Base-by-base conservation (phyloP, 257 asterid species). In the Dorcoceras hygrometricum region DNA sequence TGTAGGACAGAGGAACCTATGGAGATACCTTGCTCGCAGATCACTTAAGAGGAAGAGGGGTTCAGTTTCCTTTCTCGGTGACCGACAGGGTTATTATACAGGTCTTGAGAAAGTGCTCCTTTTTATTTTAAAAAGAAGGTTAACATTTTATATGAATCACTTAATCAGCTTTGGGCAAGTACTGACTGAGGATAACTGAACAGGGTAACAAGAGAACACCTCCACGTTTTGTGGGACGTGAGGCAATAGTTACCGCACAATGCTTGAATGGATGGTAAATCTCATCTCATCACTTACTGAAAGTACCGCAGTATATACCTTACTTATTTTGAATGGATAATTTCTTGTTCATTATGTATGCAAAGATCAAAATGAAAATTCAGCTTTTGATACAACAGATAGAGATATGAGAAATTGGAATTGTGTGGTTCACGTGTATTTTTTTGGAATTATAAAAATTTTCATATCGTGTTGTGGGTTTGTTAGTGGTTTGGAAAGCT, bases 121-220 rank as follows among this genome's bases (percentile, higher is more conserved):
- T 34, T 34, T 34, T 34, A 3, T 43, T 43, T 39, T 11, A 3
- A 43, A 53, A 73, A 62, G 65, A 57, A 62, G 55, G 20, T 59
- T 72, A 69, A 46, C 46, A 56, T 68, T 67, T 71, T 63, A 23
- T 48, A 39, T 57, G 62, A 73, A 50, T 72, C 43, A 29, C 55
- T 81, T 73, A 43, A 24, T 77, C 57, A 68, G 58, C 31, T 58
- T 46, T 6, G 65, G 71, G 75, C 65, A 34, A 8, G 71, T 71
- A 50, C 83, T 81, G 48, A 86, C 66, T 46, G 11, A 63, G 68
- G 43, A 48, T 62, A 29, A 75, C 69, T 70, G 68, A 73, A 78
- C 90, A 94, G 99, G 97, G 99, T 50, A 94, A 94, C 86, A 94
- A 94, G 87, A 80, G 99, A 82, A 90, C 99, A 46, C 99, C 97